Conservation (phyloP, 208 protist species). For the Leishmania arabica region DNA sequence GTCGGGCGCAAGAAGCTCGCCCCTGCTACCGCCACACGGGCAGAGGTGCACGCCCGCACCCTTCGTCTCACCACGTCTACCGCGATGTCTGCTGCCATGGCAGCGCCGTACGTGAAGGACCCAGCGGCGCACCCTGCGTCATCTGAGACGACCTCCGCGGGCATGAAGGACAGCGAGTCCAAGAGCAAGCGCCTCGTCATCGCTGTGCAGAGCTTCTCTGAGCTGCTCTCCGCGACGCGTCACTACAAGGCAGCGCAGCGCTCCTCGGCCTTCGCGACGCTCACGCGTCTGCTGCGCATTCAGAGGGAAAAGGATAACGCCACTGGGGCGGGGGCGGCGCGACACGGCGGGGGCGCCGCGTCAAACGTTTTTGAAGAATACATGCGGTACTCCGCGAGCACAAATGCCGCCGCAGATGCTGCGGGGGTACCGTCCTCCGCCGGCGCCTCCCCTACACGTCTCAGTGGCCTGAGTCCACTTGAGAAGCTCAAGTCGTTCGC, state of each 20-base stretch:
- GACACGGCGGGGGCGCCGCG: background rate
- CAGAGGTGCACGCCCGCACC: slow-evolving; percentile 83
- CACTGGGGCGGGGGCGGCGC: background rate
- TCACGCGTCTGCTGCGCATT: slow-evolving; percentile 41
- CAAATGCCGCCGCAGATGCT: background rate
- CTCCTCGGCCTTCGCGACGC: slow-evolving; percentile 53
- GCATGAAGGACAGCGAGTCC: background rate
- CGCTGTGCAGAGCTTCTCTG: slow-evolving; percentile 40
- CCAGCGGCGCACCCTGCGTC: slow-evolving; percentile 13
- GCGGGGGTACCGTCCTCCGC: background rate
- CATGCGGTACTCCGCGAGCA: slow-evolving; percentile 12
- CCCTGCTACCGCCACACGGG: slow-evolving; percentile 72
- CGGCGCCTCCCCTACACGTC: background rate
- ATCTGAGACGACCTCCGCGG: slow-evolving; percentile 14
- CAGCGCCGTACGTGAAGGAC: slow-evolving; percentile 9
- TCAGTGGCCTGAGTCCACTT: slow-evolving; percentile 39
- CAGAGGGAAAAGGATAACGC: slow-evolving; percentile 24
- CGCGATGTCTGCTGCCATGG: slow-evolving; percentile 32
- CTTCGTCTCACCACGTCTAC: slow-evolving; percentile 62
- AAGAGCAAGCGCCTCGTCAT: slow-evolving; percentile 18
- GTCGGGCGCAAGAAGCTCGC: slow-evolving; percentile 83
- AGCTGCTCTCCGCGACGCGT: slow-evolving; percentile 48
- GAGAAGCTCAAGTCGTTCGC: slow-evolving; percentile 59
- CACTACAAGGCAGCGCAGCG: slow-evolving; percentile 76
- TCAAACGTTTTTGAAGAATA: slow-evolving; percentile 27